These are phyloP conservation scores for Entomortierella parvispora DNA, from an alignment of 192 early-diverging fungal genomes.

Conservation along the genomic window DNA sequence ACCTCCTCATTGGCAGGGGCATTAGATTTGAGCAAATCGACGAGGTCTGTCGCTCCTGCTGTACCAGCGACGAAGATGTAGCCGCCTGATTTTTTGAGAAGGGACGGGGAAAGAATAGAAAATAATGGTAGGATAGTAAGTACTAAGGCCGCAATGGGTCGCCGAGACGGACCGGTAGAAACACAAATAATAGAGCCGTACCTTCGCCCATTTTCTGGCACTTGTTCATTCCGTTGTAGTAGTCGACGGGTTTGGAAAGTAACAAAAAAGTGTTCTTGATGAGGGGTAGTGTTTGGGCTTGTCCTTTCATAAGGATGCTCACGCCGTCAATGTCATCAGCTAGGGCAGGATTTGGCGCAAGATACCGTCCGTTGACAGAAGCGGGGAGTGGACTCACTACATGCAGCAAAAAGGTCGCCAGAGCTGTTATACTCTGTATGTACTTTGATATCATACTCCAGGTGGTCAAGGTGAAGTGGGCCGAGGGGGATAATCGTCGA, in stretches of 20 bases:
- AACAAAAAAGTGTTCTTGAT: constrained; percentile 21
- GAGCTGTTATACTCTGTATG: too few relatives aligned
- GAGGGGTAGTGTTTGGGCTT: constrained; percentile 3
- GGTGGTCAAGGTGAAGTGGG: too few relatives aligned
- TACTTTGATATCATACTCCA: too few relatives aligned
- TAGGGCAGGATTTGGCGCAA: not conserved
- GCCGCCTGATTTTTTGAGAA: not conserved
- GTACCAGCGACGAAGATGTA: constrained; percentile 2
- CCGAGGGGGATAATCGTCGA: too few relatives aligned
- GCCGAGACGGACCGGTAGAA: not conserved
- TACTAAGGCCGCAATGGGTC: not conserved
- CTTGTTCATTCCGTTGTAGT: not conserved
- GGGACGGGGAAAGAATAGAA: not conserved
- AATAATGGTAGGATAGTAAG: not conserved
- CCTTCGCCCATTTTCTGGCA: not conserved
- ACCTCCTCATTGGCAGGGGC: not conserved
- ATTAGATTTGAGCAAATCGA: constrained; percentile 3
- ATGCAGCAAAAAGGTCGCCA: too few relatives aligned
- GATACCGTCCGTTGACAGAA: not conserved
- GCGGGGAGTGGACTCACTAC: too few relatives aligned
- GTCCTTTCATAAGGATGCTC: constrained; percentile 15
- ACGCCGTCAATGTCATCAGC: constrained; percentile 17
- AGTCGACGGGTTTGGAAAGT: constrained; percentile 21
- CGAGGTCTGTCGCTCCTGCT: not conserved
- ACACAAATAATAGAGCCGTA: too few relatives aligned